These are phyloP conservation scores for Globisporangium okanoganense DNA, from an alignment of 352 stramenopile species.

Conservation along the genomic window DNA sequence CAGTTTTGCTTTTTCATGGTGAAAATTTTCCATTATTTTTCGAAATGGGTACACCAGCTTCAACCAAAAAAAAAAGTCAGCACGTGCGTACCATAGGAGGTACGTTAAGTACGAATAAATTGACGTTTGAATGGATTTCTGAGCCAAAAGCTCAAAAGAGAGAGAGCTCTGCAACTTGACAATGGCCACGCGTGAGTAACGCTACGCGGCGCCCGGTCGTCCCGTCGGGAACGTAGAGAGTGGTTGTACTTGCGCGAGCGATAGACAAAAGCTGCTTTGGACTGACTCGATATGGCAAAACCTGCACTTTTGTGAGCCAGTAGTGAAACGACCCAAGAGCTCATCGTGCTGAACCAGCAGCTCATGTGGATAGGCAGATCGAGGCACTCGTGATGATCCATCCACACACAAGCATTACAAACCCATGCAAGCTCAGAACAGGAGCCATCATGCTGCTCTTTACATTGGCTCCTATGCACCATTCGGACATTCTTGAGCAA, in stretches of 20 bases:
- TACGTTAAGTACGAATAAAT: neutral
- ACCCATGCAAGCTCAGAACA: neutral
- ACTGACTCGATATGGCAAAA: constrained; percentile 5
- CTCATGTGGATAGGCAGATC: neutral
- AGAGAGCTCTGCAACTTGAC: constrained; percentile 5
- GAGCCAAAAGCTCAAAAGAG: no score
- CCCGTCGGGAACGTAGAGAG: neutral
- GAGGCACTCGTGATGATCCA: neutral
- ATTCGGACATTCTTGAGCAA: neutral
- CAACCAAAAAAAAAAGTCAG: constrained; percentile 4
- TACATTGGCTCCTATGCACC: neutral
- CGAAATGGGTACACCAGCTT: constrained; percentile 2
- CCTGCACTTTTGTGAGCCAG: neutral
- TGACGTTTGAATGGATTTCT: no score
- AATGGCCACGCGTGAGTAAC: constrained; percentile 1
- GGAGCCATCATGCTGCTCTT: neutral
- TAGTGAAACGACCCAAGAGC: neutral
- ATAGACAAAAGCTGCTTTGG: neutral
- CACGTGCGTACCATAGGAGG: neutral
- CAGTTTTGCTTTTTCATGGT: no score
- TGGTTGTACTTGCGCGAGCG: neutral
- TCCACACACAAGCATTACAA: neutral
- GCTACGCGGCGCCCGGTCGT: neutral
- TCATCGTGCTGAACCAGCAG: no score
- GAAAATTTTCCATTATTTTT: constrained; percentile 2